Evolutionary conservation across 495 filamentous ascomycete species (phyloP), one percentile per base, ranked within the genome.

Genomic region (Aspergillus coremiiformis): DNA sequence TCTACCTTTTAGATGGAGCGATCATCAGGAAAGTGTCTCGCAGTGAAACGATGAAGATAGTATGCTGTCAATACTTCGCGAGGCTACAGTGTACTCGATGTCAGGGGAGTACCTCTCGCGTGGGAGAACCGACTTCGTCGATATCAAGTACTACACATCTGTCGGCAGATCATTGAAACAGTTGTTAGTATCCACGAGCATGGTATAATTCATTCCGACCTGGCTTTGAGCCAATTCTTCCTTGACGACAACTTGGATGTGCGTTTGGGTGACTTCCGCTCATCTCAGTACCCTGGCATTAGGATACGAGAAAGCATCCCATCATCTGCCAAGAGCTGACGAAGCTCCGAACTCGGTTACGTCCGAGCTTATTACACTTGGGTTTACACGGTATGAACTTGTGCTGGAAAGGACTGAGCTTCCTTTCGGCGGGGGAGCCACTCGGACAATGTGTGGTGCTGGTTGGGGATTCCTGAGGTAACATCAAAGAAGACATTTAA

Each of bases 101-200:
- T 9, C 57, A 15, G 58, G 47, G 11, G 33, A 61, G n/a, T 61
- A 45, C 20, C 22, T 51, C 3, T 58, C 51, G 2, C 19, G 5
- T 15, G 35, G 46, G 2, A 41, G 41, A n/a, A 4, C 14, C 14
- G 39, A 57, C 26, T 49, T 35, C 26, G 21, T 56, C 30, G 47
- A 56, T 21, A 33, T 57, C 21, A 41, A 49, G 44, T 52, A 52
- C 44, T 57, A 57, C 49, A 33, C 22, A 5, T 19, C 17, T 44
- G 49, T n/a, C n/a, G n/a, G n/a, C 55, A 61, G 43, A 49, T 55
- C 46, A 20, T 58, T 8, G 47, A 51, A 52, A 55, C 51, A 17
- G 22, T 57, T n/a, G 54, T 42, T 15, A 22, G 29, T 6, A 57
- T 50, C 21, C 53, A 56, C 19, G 44, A 35, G 32, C 35, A 45